These are phyloP conservation scores for Xylaria bambusicola DNA, from an alignment of 495 filamentous ascomycete genomes.

Conservation along the genomic window DNA sequence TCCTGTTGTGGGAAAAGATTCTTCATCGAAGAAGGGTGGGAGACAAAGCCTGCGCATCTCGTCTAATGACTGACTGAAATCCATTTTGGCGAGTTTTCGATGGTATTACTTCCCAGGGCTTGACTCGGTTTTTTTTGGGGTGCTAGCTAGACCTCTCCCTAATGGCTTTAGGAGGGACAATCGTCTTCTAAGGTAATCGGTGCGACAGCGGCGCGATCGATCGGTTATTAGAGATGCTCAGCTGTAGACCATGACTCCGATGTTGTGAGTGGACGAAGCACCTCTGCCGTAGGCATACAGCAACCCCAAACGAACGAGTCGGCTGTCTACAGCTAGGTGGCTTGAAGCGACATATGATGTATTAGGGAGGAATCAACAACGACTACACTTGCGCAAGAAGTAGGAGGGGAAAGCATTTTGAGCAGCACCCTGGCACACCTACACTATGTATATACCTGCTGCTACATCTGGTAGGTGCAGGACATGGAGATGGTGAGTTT, in stretches of 20 bases:
- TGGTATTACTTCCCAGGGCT: neutral
- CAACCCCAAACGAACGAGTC: neutral
- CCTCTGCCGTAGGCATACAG: constrained; percentile 8
- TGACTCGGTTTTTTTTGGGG: neutral
- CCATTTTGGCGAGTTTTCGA: constrained; percentile 26
- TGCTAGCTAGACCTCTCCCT: neutral
- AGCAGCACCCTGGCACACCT: constrained; percentile 16
- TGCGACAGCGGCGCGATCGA: constrained; percentile 3
- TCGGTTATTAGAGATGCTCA: neutral
- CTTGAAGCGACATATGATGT: neutral
- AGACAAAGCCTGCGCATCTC: constrained; percentile 30
- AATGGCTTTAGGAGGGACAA: neutral
- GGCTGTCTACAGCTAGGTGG: constrained; percentile 1
- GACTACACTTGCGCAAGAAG: constrained; percentile 10
- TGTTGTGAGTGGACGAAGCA: constrained; percentile 9
- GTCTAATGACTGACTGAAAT: constrained; percentile 25
- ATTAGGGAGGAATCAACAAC: neutral
- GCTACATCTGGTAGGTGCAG: neutral
- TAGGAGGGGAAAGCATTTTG: constrained; percentile 15
- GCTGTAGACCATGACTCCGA: constrained; percentile 13
- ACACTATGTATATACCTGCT: constrained; percentile 2
- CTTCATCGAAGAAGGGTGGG: constrained; percentile 39
- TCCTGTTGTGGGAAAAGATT: constrained; percentile 31
- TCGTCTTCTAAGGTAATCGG: neutral
- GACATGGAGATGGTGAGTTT: constrained; percentile 11